phyloP scores from a whole-genome alignment of 371 early-diverging fungal genomes.

The Actinomortierella wolfii region DNA sequence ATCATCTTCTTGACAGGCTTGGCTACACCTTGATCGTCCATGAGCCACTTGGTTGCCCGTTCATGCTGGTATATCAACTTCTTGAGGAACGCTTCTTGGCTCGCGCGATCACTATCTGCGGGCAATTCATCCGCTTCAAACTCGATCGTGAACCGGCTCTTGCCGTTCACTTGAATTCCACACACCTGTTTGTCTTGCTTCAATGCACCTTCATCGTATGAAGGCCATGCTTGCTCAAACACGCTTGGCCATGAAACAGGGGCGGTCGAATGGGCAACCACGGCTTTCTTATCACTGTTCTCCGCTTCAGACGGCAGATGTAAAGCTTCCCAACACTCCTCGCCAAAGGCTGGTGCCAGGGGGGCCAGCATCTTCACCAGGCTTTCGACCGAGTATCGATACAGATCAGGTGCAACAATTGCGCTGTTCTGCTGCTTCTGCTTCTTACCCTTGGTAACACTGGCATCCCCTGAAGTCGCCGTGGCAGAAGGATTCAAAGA shows the following conservation, averaged over 20 bases:
- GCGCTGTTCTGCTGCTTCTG: slow-evolving; percentile 12
- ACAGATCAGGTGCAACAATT: slow-evolving; percentile 52
- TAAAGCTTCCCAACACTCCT: slow-evolving; percentile 73
- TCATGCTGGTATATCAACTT: slow-evolving; percentile 30
- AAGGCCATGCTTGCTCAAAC: slow-evolving; percentile 70
- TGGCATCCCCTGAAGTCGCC: slow-evolving; percentile 4
- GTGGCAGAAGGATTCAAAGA: slow-evolving; percentile 27
- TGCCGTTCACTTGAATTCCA: slow-evolving; percentile 80
- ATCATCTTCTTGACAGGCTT: slow-evolving; percentile 65
- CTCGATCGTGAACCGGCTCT: slow-evolving; percentile 71
- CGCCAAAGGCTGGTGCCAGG: slow-evolving; percentile 74
- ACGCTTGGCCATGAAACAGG: slow-evolving; percentile 40
- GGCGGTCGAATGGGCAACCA: neutral
- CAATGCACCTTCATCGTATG: slow-evolving; percentile 56
- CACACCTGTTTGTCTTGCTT: slow-evolving; percentile 57
- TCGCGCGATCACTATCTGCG: slow-evolving; percentile 49
- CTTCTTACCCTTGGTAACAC: neutral
- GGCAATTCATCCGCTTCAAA: slow-evolving; percentile 48
- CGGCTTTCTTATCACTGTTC: neutral
- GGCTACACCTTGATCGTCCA: slow-evolving; percentile 36
- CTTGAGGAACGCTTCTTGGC: slow-evolving; percentile 51
- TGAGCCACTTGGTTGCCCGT: slow-evolving; percentile 54
- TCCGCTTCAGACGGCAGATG: neutral
- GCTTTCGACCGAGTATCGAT: slow-evolving; percentile 58
- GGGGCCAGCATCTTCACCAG: slow-evolving; percentile 79